phyloP scores from a whole-genome alignment of 139 green algal species.

The Edaphochlamys debaryana region DNA sequence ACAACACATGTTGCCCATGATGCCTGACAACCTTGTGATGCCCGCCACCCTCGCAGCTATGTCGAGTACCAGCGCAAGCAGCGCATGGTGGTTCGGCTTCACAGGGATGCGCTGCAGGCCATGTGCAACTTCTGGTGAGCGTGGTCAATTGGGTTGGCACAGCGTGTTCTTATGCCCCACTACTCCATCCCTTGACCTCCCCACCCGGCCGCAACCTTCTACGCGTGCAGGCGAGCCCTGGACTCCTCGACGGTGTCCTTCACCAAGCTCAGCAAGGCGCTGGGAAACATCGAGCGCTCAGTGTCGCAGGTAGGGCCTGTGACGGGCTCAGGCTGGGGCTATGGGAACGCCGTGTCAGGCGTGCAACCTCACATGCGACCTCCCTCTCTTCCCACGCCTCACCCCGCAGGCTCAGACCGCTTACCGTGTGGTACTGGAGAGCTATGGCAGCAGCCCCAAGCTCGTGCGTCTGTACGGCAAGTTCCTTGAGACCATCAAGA shows the following conservation, averaged over 20 bases:
- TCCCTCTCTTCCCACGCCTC: no score
- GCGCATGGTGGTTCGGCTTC: slow-evolving; percentile 24
- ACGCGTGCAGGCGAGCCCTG: neutral
- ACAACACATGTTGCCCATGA: no score
- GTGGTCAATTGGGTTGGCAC: no score
- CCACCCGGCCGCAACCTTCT: no score
- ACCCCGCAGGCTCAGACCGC: slow-evolving; percentile 26
- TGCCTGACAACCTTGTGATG: no score
- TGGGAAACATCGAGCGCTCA: slow-evolving; percentile 21
- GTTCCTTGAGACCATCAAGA: slow-evolving; percentile 47
- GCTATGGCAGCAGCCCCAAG: slow-evolving; percentile 33
- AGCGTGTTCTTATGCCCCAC: no score
- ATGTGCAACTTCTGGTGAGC: slow-evolving; percentile 35
- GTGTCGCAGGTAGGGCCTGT: slow-evolving; percentile 27
- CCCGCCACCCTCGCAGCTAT: slow-evolving; percentile 2
- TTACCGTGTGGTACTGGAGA: slow-evolving; percentile 41
- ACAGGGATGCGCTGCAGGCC: slow-evolving; percentile 35
- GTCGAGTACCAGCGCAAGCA: slow-evolving; percentile 45
- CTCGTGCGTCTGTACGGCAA: slow-evolving; percentile 41
- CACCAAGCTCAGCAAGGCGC: slow-evolving; percentile 32
- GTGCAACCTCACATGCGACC: no score
- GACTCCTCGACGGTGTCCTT: slow-evolving; percentile 5
- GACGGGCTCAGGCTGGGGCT: no score
- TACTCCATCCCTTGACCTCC: no score
- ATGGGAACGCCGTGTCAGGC: no score